Evolutionary conservation across 345 rosid species (phyloP), one percentile per base, ranked within the genome.

Genomic region (Ricinus communis): DNA sequence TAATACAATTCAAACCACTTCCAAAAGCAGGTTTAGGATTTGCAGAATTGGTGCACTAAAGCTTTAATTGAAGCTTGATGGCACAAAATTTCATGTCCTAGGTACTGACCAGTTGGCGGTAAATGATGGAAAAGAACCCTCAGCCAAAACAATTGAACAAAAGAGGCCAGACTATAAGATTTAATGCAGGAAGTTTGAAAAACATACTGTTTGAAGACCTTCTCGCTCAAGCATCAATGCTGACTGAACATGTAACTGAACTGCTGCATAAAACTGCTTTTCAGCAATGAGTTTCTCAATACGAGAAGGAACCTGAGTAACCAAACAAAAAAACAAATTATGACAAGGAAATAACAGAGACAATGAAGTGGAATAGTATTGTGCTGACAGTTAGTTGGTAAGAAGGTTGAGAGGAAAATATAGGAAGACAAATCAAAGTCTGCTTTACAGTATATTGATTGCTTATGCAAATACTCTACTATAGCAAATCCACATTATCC

Each of bases 181-280:
- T 46, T 38, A 47, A 28, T 15, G 15, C 21, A 62, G 16, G 56
- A 64, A 66, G 27, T 24, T 55, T 72, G 58, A 71, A 63, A n/a
- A 76, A 69, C 82, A 68, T 85, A 91, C 98, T 83, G 85, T 84
- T 83, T 91, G 97, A 79, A 94, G 97, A 74, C 98, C 97, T 83
- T 94, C 97, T 66, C 97, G 86, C 83, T 94, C 97, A 71, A 94
- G 98, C 98, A 94, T 91, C 81, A 90, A 65, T 64, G 89, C 65
- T 38, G 96, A 94, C 65, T 90, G 97, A 74, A 82, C 85, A 76
- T 84, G 92, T 82, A 87, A 79, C 76, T 94, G 97, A 84, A 88
- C 85, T 41, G 98, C 96, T 63, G 97, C 98, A 64, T 94, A 94
- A 77, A 81, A 86, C 77, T 90, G 96, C 80, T 90, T 90, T 81